Evolutionary conservation across 2,329 filamentous ascomycete genomes (phyloP), one percentile per base, ranked within the genome.

Genomic region (Fusarium nurragi): DNA sequence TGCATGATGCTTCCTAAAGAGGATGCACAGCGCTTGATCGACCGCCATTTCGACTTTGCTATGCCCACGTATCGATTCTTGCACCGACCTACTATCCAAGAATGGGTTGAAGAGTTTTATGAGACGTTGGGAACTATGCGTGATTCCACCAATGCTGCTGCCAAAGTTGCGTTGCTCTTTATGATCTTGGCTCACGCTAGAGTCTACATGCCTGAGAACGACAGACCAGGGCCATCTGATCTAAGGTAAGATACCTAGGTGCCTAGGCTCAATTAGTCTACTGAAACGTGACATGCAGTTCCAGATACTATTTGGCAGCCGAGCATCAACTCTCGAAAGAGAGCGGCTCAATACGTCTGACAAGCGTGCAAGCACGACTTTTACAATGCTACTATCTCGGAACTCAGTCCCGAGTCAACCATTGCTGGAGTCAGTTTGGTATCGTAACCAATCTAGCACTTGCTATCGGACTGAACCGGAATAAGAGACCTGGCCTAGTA

Each of bases 1-100:
- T 77, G 79, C 65, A 67, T 79, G 68, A 59, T 85, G 70, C 76
- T 79, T 21, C 58, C 82, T 30, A 74, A 76, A 36, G 71, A 77
- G 12, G 73, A 73, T 19, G 70, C 73, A 6, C 65, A 73, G 38
- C 61, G 65, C 2, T 46, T 86, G 21, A 73, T 86, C 1, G 77
- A 79, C 30, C 73, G 83, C 7, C 86, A 86, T 56, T 86, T 86
- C 66, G 84, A 86, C 51, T 85, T 83, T 65, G 83, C 83, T 2
- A 83, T 84, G 54, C 83, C 85, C 2, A 86, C 84, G 0, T 84
- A 86, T 64, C 78, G 84, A 1, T 86, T 86, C 57, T 70, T 86
- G 8, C 84, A 86, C 66, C 76, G 83, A 4, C 81, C 82, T 0
- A 83, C 79, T 1, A 79, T 85, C 4, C 78, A 83, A 54, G 67